Conservation (phyloP, 2,329 filamentous ascomycete species). For the Samsoniella hepiali region DNA sequence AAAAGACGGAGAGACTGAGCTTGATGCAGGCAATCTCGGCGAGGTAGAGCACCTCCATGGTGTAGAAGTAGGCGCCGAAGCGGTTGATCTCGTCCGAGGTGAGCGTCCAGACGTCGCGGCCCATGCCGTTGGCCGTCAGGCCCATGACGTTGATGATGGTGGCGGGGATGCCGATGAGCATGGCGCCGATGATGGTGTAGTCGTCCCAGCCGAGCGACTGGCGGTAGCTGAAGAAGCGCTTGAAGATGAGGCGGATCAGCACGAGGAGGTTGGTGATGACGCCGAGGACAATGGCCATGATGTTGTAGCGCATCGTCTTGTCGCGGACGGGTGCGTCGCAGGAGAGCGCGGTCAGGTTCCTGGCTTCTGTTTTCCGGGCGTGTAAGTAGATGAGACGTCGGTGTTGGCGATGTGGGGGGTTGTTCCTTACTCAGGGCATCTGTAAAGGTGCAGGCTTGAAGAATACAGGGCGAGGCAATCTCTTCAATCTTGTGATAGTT, state of each 20-base stretch:
- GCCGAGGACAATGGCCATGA: constrained; percentile 34
- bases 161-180: constrained; percentile 29
- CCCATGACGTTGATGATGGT: constrained; percentile 33
- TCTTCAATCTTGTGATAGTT: constrained; percentile 22
- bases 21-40: constrained; percentile 45
- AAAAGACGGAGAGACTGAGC: constrained; percentile 52
- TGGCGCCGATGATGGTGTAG: constrained; percentile 32
- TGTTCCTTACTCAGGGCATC: constrained; percentile 26
- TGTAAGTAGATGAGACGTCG: not conserved
- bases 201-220: constrained; percentile 40
- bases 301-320: constrained; percentile 33
- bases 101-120: constrained; percentile 53
- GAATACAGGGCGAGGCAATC: constrained; percentile 25
- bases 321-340: constrained; percentile 31
- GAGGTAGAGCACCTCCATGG: constrained; percentile 46
- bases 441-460: constrained; percentile 24
- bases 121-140: constrained; percentile 41
- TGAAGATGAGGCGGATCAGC: constrained; percentile 38
- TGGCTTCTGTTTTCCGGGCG: constrained; percentile 16
- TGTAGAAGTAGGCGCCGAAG: constrained; percentile 43
- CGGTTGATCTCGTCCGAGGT: constrained; percentile 38
- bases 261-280: constrained; percentile 40
- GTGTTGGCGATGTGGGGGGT: no score
- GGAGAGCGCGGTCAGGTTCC: constrained; percentile 25
- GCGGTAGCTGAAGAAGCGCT: constrained; percentile 33